A percentile compares a stretch with the other conserved stretches of the same genome.
Conservation (phyloP, 768 basidiomycete species). For the Collybiopsis luxurians region DNA sequence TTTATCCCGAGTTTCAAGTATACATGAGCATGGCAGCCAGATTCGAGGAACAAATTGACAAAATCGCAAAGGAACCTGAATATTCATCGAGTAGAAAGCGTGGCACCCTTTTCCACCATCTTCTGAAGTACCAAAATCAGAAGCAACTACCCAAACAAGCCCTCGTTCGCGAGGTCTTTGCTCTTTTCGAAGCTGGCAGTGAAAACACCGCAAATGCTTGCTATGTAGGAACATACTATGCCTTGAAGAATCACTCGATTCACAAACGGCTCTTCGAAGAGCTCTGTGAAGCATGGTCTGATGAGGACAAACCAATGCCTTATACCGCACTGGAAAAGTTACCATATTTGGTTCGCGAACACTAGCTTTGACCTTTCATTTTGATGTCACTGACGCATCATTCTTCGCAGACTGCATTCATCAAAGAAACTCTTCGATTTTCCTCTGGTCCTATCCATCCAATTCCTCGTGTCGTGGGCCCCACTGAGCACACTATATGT, state of each 20-base stretch:
- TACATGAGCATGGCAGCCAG: slow-evolving; percentile 9
- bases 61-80: slow-evolving; percentile 12
- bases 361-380: not conserved
- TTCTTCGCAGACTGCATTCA: slow-evolving; percentile 38
- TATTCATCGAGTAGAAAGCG: slow-evolving; percentile 16
- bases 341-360: slow-evolving; percentile 32
- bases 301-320: slow-evolving; percentile 20
- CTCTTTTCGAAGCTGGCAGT: slow-evolving; percentile 28
- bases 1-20: slow-evolving; percentile 6
- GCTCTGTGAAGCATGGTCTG: slow-evolving; percentile 31
- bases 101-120: slow-evolving; percentile 26
- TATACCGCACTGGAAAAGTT: slow-evolving; percentile 31
- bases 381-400: slow-evolving; percentile 11
- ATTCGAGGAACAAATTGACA: slow-evolving; percentile 17
- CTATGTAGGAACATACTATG: slow-evolving; percentile 22
- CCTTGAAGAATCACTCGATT: slow-evolving; percentile 20
- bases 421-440: slow-evolving; percentile 45
- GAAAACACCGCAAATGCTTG: slow-evolving; percentile 29
- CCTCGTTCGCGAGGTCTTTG: slow-evolving; percentile 20
- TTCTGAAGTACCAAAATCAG: slow-evolving; percentile 15
- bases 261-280: slow-evolving; percentile 22
- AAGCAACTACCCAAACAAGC: slow-evolving; percentile 10
- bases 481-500: slow-evolving; percentile 28
- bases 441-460: slow-evolving; percentile 40
- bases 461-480: slow-evolving; percentile 40